phyloP scores from a whole-genome alignment of 495 filamentous ascomycete species.

The Amphirosellinia nigrospora region DNA sequence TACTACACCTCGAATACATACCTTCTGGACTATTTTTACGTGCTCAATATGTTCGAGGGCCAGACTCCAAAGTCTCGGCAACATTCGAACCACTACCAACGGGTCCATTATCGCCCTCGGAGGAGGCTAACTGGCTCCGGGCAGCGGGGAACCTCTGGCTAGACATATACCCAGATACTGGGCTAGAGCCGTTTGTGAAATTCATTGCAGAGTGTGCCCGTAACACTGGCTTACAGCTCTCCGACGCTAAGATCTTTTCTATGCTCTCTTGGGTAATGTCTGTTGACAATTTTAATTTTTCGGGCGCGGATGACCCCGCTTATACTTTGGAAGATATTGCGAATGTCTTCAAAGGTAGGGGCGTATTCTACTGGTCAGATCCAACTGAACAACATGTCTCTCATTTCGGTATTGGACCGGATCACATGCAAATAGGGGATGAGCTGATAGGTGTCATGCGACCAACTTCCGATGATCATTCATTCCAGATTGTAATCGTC shows the following conservation, averaged over 20 bases:
- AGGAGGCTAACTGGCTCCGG: neutral
- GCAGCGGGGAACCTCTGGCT: neutral
- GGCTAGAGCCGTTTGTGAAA: neutral
- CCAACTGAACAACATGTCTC: neutral
- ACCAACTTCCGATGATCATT: neutral
- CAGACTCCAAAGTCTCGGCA: neutral
- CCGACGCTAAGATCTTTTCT: neutral
- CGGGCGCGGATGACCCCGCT: neutral
- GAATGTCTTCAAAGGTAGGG: neutral
- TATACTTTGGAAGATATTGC: neutral
- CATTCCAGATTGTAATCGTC: neutral
- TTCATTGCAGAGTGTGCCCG: neutral
- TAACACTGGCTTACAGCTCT: neutral
- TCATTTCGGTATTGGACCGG: neutral
- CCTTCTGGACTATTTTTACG: neutral
- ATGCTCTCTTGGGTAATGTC: conserved; percentile 6
- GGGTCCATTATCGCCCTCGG: neutral
- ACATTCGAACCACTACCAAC: neutral
- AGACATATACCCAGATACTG: neutral
- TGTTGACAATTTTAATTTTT: neutral
- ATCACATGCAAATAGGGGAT: conserved; percentile 3
- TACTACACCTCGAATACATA: neutral
- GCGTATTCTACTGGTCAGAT: neutral
- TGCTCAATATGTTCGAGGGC: neutral
- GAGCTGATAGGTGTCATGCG: neutral